Evolutionary conservation across 306 rosid genomes (phyloP), one percentile per base, ranked within the genome.

Genomic region (Vigna nakashimae): DNA sequence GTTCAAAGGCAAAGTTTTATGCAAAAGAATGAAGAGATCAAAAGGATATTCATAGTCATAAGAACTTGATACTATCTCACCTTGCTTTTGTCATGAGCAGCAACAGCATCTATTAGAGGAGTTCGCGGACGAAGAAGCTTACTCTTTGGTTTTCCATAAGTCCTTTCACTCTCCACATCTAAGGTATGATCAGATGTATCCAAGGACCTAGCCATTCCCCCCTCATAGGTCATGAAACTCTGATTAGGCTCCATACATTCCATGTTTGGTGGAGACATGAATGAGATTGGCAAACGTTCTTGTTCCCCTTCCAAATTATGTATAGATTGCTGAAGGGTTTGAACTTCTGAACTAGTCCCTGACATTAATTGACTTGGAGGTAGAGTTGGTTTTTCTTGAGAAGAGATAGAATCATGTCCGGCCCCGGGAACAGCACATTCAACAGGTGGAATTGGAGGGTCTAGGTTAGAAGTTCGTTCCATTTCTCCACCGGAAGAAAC

Each of bases 81-180:
- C 99, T 86, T 92, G 98, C 96, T 91, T 87, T 91, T 89, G 82
- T 93, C 99, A 65, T 96, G 98, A 82, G 99, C 97, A 68, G 85
- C 90, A 81, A 93, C 98, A 49, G 94, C 98, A 83, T 96, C 99
- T 62, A 96, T 93, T 71, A 93, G 97, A 84, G 98, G 99, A 84
- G 68, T 93, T 53, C 96, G 86, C n/a, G 99, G 98, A 80, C 98
- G 98, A 69, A 93, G 96, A 74, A 89, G 69, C 86, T 91, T 96
- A 58, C 45, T 80, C 55, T 80, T 84, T 62, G 82, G 86, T 69
- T 82, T 86, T 69, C 88, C 93, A 78, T 87, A 88, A 28, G 84
- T 53, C 78, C 69, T 84, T 76, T 84, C 91, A 18, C 76, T 79
- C 72, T 90, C 98, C 77, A 78, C 64, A 60, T 84, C 88, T 45